phyloP scores from a whole-genome alignment of 129 eudicot genomes.

The Artemisia tridentata region DNA sequence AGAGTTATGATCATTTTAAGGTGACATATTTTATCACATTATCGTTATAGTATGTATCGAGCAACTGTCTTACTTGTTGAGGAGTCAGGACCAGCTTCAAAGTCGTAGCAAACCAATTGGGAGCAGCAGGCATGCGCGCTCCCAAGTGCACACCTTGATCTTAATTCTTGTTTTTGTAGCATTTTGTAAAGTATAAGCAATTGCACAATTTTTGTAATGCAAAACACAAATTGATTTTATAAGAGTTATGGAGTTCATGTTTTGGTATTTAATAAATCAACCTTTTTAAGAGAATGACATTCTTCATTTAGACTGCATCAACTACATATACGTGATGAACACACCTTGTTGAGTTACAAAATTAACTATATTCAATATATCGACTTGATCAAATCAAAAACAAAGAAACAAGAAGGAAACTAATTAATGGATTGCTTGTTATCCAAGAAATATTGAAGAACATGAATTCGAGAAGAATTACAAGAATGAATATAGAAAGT shows the following conservation, averaged over 20 bases:
- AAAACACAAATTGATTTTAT: not conserved
- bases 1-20: not conserved
- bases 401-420: not conserved
- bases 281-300: not conserved
- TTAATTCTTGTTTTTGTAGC: not conserved
- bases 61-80: not conserved
- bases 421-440: constrained; percentile 26
- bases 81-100: too few species aligned
- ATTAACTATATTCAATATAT: constrained; percentile 3
- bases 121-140: not conserved
- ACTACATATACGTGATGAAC: constrained; percentile 5
- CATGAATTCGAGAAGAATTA: constrained; percentile 23
- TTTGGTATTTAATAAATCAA: not conserved
- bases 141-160: not conserved
- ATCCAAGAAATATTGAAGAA: constrained; percentile 23
- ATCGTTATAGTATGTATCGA: not conserved
- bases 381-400: constrained; percentile 8
- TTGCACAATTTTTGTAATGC: not conserved
- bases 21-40: not conserved
- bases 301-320: not conserved
- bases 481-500: constrained; percentile 14
- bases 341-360: constrained; percentile 12
- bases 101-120: too few species aligned
- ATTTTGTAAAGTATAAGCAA: not conserved
- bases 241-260: not conserved